Base-by-base conservation (phyloP, 169 alveolate genomes). In the Eimeria maxima region DNA sequence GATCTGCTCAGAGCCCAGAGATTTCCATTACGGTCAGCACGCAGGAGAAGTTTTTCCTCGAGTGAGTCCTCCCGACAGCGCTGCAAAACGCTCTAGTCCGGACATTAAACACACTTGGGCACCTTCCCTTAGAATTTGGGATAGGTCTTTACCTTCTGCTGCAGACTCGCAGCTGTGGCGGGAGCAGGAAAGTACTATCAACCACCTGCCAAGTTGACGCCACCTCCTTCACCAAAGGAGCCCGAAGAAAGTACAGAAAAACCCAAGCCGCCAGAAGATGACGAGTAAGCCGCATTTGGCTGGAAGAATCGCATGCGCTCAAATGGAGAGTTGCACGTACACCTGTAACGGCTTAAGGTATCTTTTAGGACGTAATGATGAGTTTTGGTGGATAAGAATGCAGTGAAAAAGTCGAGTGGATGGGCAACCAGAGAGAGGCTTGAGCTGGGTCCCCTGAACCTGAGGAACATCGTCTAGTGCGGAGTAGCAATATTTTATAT, bases 1-100 rank as follows among this genome's bases (percentile, higher is more conserved):
- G 53, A 27, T 33, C 81, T 71, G 81, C 81, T 50, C 74, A 83
- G 91, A 50, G 60, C 55, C 91, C 74, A 16, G 91, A 83, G 45
- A n/a, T 53, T 27, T 42, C 45, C 24, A 29, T 55, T 74, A 27
- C 53, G 4, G 91, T 83, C 11, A 50, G 50, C 74, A 83, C 91
- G 4, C 69, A 50, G 50, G 74, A 83, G 76, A 83, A 50, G 14
- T 83, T 83, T 44, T 83, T 53, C 55, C 53, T 6, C 4, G 74
- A 83, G 91, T 83, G 33, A 29, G 91, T 83, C 50, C 29, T 45
- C 53, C 24, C 67, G 29, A 0, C 0, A 73, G 67, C 18, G 18
- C 8, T 16, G n/a, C 67, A 57, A 57, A 57, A 57, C 18, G n/a
- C 67, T 57, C 38, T 1, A 14, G 20, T 4, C 67, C 24, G 14